Base-by-base conservation (phyloP, 2,329 filamentous ascomycete species). In the Colletotrichum scovillei region DNA sequence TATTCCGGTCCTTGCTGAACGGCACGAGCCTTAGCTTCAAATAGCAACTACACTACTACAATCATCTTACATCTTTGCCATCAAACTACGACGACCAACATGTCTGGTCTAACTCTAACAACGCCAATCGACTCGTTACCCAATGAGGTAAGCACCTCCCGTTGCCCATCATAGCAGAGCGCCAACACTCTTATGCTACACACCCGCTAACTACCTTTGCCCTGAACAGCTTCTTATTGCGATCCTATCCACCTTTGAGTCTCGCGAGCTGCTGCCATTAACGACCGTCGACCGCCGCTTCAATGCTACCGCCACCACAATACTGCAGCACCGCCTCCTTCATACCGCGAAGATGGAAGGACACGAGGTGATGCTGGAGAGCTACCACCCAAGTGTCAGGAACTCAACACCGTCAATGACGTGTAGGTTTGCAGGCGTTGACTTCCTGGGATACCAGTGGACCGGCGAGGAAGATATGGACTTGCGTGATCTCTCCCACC, bases 321-420 rank as follows among this genome's bases (percentile, higher is more conserved):
- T 94, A 57, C 82, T 95, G 8, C 89, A 93, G 75, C 87, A 88
- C 62, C 91, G 93, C 42, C 85, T 95, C 2, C 82, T 92, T 59
- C 81, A 87, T 24, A 89, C 90, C 24, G 87, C 90, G 5, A 83
- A 88, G 3, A 82, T 92, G 8, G 83, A 88, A 49, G 88, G 90
- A 49, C 90, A 94, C 78, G 89, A 91, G 67, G 83, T 97, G 52
- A 90, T 95, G 49, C 89, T 97, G 55, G 93, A 96, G 83, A 94
- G 93, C 80, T 95, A 93, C 78, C 93, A 93, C 75, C 94, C 94
- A 0, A 90, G 87, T 75, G 91, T 88, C 28, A 92, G 92, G 80
- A 85, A 93, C 63, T 91, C 88, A 5, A 92, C 93, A 24, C 92
- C 93, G 0, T 91, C 91, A 67, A 86, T 95, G 14, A 81, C 81